A percentile compares a stretch with the other conserved stretches of the same genome.
These are phyloP conservation scores for Colletotrichum coccodes DNA, from an alignment of 2,329 filamentous ascomycete genomes.

Conservation along the genomic window DNA sequence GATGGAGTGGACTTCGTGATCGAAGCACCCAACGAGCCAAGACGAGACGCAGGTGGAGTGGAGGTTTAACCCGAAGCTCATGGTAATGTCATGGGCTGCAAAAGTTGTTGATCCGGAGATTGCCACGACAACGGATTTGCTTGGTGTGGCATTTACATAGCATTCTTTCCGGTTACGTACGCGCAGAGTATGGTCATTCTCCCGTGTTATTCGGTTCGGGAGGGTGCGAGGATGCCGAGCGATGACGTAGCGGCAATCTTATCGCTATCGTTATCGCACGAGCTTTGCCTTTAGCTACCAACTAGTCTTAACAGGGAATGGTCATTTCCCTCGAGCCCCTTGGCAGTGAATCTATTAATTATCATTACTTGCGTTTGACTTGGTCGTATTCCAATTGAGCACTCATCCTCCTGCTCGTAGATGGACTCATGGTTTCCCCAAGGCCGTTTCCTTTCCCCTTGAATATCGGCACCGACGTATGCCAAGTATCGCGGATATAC, in stretches of 20 bases:
- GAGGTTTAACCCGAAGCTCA: neutral
- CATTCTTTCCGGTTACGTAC: conserved; percentile 9
- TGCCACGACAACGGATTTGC: neutral
- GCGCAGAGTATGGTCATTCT: conserved; percentile 6
- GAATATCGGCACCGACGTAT: conserved; percentile 83
- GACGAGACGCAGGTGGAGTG: neutral
- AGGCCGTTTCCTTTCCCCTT: conserved; percentile 71
- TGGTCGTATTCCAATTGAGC: neutral
- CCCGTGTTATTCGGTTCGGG: neutral
- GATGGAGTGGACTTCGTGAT: neutral
- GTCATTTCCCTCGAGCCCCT: neutral
- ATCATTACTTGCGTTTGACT: neutral
- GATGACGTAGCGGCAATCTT: conserved; percentile 26
- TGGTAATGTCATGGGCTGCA: neutral
- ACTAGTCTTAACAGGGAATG: conserved; percentile 11
- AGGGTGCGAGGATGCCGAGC: neutral
- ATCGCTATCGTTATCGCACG: conserved; percentile 26
- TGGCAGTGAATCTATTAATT: neutral
- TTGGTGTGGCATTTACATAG: conserved; percentile 21
- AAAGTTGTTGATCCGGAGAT: conserved; percentile 3
- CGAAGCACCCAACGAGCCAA: neutral
- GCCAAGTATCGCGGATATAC: conserved; percentile 73
- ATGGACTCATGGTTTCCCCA: conserved; percentile 11
- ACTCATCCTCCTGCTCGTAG: neutral
- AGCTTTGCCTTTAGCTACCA: neutral